phyloP scores from a whole-genome alignment of 176 grass and related monocot species.

The Oryza brachyantha region DNA sequence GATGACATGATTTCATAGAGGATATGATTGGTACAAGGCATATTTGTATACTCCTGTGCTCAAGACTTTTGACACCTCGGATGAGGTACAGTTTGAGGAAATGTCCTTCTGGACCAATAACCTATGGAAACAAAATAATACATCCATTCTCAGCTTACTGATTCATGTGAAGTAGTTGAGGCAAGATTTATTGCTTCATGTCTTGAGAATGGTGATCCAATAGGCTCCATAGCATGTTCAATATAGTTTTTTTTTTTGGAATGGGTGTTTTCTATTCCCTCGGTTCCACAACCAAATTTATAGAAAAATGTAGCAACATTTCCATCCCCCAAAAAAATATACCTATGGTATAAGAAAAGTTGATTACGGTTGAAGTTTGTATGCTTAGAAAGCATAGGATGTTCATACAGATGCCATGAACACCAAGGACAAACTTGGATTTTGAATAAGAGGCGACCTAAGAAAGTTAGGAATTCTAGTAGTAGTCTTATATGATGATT shows the following conservation, averaged over 20 bases:
- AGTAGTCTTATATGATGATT: background rate
- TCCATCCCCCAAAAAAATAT: too few species aligned
- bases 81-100: background rate
- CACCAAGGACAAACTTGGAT: background rate
- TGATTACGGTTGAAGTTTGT: background rate
- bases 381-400: slow-evolving; percentile 8
- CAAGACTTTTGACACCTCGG: background rate
- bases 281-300: too few species aligned
- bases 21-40: background rate
- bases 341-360: slow-evolving; percentile 6
- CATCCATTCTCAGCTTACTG: background rate
- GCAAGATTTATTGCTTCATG: background rate
- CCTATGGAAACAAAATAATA: background rate
- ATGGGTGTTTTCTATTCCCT: too few species aligned
- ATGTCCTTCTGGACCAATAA: background rate
- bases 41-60: slow-evolving; percentile 14
- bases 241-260: background rate
- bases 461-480: background rate
- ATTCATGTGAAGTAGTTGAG: background rate
- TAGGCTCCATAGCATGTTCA: background rate
- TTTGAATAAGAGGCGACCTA: background rate
- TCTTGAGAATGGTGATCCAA: slow-evolving; percentile 9
- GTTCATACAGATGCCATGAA: background rate
- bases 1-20: background rate
- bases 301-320: too few species aligned